Evolutionary conservation across 2,329 filamentous ascomycete species (phyloP).

Genomic region (Aureobasidium sp.): DNA sequence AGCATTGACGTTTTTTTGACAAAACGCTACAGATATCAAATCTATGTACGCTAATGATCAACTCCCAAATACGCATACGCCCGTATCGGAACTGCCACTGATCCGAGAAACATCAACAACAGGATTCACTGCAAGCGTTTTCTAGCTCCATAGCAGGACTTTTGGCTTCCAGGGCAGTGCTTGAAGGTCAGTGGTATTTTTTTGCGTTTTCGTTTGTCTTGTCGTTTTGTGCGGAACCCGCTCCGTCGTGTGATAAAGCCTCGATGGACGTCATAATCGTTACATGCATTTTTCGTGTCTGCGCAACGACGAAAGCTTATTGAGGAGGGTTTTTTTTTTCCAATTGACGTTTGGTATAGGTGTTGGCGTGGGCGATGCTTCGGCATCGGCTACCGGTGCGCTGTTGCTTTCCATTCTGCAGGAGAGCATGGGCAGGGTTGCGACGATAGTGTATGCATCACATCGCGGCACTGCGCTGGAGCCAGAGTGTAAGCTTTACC

Average conservation of each 20-base stretch:
- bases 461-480: constrained; percentile 73
- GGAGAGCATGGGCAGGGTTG: constrained; percentile 70
- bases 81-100: neutral
- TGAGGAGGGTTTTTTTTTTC: no score
- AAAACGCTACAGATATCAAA: constrained; percentile 48
- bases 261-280: neutral
- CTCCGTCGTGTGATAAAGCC: neutral
- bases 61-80: neutral
- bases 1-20: neutral
- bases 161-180: constrained; percentile 71
- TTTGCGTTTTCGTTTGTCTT: neutral
- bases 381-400: constrained; percentile 69
- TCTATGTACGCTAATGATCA: constrained; percentile 45
- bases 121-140: constrained; percentile 77
- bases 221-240: neutral
- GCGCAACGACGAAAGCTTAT: no score
- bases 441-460: constrained; percentile 81
- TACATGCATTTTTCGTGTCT: neutral
- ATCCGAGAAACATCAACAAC: constrained; percentile 1
- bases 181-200: constrained; percentile 48
- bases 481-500: constrained; percentile 84
- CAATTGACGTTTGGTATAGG: constrained; percentile 33
- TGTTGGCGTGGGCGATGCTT: constrained; percentile 76
- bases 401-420: constrained; percentile 76
- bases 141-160: constrained; percentile 73